Conservation (phyloP, 2,329 filamentous ascomycete genomes). For the Fusarium sp. region DNA sequence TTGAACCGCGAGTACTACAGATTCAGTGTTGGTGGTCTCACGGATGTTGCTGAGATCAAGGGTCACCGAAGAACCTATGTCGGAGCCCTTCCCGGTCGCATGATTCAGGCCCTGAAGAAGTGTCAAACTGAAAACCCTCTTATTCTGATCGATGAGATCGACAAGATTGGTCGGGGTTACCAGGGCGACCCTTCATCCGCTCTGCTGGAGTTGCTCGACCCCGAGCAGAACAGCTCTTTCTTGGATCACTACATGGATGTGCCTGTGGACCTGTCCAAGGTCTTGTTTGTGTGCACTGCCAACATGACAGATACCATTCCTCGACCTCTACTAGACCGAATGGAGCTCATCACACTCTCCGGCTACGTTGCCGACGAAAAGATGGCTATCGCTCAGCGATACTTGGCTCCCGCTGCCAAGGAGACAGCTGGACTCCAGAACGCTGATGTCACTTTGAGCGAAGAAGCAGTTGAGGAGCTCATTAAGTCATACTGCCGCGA, state of each 20-base stretch:
- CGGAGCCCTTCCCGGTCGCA: constrained; percentile 92
- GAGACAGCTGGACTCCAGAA: constrained; percentile 91
- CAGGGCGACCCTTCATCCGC: constrained; percentile 97
- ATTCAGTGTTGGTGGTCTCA: constrained; percentile 96
- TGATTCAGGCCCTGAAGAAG: constrained; percentile 98
- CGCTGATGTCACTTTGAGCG: constrained; percentile 87
- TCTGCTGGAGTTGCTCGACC: constrained; percentile 91
- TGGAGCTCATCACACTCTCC: constrained; percentile 97
- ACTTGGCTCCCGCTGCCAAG: constrained; percentile 93
- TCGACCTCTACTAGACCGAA: constrained; percentile 90
- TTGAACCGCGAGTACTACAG: constrained; percentile 97
- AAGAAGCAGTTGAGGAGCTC: constrained; percentile 91
- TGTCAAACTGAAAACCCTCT: constrained; percentile 98
- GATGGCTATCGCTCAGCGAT: constrained; percentile 96
- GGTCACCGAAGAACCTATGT: constrained; percentile 97
- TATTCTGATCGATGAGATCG: constrained; percentile 95
- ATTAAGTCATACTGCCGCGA: constrained; percentile 99
- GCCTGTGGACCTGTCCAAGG: constrained; percentile 95
- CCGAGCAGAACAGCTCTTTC: constrained; percentile 97
- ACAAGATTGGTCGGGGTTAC: constrained; percentile 97
- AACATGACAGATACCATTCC: constrained; percentile 99
- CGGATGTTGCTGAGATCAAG: constrained; percentile 98
- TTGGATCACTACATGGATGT: constrained; percentile 99
- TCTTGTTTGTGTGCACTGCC: constrained; percentile 97
- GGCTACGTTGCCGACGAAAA: constrained; percentile 99